Conservation (phyloP, 495 filamentous ascomycete species). For the Daldinia bambusicola region DNA sequence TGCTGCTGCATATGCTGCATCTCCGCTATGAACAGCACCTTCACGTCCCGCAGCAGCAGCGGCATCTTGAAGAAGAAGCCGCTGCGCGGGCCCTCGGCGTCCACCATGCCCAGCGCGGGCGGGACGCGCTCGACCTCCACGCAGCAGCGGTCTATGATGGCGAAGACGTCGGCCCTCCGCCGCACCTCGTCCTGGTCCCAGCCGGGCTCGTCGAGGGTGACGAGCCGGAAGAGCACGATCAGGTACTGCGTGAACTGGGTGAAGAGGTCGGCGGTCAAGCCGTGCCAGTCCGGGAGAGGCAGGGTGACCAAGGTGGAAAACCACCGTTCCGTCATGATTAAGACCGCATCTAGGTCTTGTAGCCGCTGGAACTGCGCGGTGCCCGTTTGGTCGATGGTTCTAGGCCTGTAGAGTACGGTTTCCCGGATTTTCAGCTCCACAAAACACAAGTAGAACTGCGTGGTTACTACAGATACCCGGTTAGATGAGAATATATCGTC, state of each 20-base stretch:
- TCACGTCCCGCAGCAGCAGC: conserved; percentile 23
- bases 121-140: conserved; percentile 25
- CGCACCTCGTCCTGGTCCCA: conserved; percentile 43
- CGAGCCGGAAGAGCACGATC: conserved; percentile 56
- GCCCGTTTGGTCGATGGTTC: conserved; percentile 25
- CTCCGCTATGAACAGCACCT: conserved; percentile 35
- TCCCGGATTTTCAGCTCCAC: conserved; percentile 34
- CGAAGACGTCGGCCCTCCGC: conserved; percentile 36
- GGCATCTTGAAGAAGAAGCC: conserved; percentile 38
- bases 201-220: conserved; percentile 49
- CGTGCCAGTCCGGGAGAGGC: conserved; percentile 47
- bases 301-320: conserved; percentile 45
- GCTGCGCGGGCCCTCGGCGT: conserved; percentile 29
- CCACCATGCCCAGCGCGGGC: conserved; percentile 18
- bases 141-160: conserved; percentile 31
- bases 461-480: conserved; percentile 13
- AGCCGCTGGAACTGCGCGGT: conserved; percentile 33
- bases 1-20: conserved; percentile 10
- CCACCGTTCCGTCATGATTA: conserved; percentile 55
- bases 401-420: conserved; percentile 13
- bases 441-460: conserved; percentile 29
- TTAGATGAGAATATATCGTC: conserved; percentile 1
- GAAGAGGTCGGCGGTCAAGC: conserved; percentile 52
- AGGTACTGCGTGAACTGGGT: conserved; percentile 57
- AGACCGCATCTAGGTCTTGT: conserved; percentile 38